Evolutionary conservation across 2,329 filamentous ascomycete genomes (phyloP), one percentile per base, ranked within the genome.

Genomic region (Sarocladium brachiariae): DNA sequence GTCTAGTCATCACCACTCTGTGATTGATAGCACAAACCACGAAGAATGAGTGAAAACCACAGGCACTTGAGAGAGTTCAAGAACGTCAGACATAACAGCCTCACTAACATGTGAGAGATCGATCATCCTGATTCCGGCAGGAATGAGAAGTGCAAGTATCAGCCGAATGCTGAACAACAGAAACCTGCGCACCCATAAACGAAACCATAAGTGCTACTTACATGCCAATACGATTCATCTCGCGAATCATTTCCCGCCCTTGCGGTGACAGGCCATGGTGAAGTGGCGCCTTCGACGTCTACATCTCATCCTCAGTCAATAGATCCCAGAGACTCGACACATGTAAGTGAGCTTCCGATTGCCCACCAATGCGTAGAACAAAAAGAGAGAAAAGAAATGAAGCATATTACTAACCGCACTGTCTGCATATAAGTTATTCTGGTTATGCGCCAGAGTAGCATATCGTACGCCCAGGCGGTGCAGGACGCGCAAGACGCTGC

Each of bases 141-240:
- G 55, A 24, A 31, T n/a, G 16, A 8, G 25, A 30, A 30, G 27
- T 7, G 13, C 27, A 30, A 30, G 13, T 7, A 13, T 30, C 27
- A 30, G 27, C 27, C 13, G 27, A 13, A 7, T 30, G 27, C 27
- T 30, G 27, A 13, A 13, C 27, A 30, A 13, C 7, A 30, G 13
- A 13, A 30, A 13, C 13, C 13, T 30, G 7, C 27, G 13, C 7
- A 30, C 7, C 13, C 13, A 30, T 58, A n/a, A 52, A 50, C 55
- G 6, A n/a, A n/a, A n/a, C n/a, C n/a, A n/a, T 37, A 19, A 6
- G 18, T 8, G 16, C 13, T 7, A n/a, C 50, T 10, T 31, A 23
- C 81, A 95, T 88, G 10, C 89, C 89, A 2, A 95, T 69, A 4
- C 89, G 77, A 64, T 95, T 95, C 89, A 95, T 93, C 70, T 95